Percentiles rank a stretch among this genome's conserved stretches.
Conservation (phyloP, 768 basidiomycete genomes). For the Pulveroboletus sp. region DNA sequence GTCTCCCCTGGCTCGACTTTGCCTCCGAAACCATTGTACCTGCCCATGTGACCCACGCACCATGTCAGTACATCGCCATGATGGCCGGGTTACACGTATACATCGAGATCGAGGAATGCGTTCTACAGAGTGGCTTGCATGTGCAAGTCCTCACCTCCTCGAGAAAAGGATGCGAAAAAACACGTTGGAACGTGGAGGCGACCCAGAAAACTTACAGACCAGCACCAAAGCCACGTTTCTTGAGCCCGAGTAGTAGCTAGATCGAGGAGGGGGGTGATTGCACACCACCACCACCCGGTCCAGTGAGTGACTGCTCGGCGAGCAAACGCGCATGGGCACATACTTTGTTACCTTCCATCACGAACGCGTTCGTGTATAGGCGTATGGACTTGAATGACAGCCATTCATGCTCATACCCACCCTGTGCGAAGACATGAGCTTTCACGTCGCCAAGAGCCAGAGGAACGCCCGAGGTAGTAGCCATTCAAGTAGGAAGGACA, state of each 20-base stretch:
- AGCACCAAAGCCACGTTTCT: slow-evolving; percentile 74
- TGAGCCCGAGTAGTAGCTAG: slow-evolving; percentile 70
- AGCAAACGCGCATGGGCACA: slow-evolving; percentile 12
- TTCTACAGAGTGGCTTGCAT: neutral
- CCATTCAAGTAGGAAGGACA: slow-evolving; percentile 7
- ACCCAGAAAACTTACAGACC: slow-evolving; percentile 42
- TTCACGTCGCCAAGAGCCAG: slow-evolving; percentile 37
- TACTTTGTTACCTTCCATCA: slow-evolving; percentile 51
- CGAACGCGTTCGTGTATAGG: slow-evolving; percentile 69
- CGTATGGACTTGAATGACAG: slow-evolving; percentile 36
- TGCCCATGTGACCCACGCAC: slow-evolving; percentile 23
- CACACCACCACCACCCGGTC: neutral
- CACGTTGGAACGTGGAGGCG: neutral
- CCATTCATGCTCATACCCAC: slow-evolving; percentile 44
- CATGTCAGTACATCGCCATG: neutral
- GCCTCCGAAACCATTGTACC: slow-evolving; percentile 88
- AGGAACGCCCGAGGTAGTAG: slow-evolving; percentile 25
- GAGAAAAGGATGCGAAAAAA: neutral
- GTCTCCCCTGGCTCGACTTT: slow-evolving; percentile 79
- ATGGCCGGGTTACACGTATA: neutral
- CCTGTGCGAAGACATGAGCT: slow-evolving; percentile 32
- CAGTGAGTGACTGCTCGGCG: neutral
- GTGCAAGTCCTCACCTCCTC: neutral
- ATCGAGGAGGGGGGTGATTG: slow-evolving; percentile 34
- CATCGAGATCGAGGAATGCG: neutral